Conservation (phyloP, 768 basidiomycete genomes). For the Tylopilus sp. region DNA sequence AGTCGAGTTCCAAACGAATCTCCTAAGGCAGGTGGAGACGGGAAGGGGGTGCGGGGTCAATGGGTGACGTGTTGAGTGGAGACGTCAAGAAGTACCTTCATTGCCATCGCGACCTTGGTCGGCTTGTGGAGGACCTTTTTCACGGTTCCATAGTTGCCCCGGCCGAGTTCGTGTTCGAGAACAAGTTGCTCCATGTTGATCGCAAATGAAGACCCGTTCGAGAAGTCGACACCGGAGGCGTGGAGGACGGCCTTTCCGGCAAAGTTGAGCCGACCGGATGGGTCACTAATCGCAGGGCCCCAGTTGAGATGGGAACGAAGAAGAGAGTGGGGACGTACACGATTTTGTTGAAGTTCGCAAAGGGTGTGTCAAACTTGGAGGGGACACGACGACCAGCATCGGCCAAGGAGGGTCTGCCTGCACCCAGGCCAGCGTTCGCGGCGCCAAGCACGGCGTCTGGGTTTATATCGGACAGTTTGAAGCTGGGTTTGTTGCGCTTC, state of each 20-base stretch:
- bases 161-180: constrained; percentile 89
- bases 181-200: constrained; percentile 95
- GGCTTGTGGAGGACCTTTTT: constrained; percentile 93
- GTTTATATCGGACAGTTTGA: constrained; percentile 65
- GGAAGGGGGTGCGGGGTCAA: background rate
- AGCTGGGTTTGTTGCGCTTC: constrained; percentile 48
- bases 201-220: constrained; percentile 82
- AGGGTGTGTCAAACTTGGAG: constrained; percentile 65
- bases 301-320: constrained; percentile 2
- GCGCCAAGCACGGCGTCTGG: constrained; percentile 50
- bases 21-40: constrained; percentile 53
- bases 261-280: constrained; percentile 94
- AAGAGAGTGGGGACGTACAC: constrained; percentile 57
- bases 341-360: constrained; percentile 90
- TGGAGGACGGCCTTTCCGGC: constrained; percentile 90
- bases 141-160: constrained; percentile 96
- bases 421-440: constrained; percentile 65
- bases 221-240: constrained; percentile 85
- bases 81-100: constrained; percentile 69
- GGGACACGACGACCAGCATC: constrained; percentile 36
- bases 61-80: constrained; percentile 11
- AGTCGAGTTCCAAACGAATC: constrained; percentile 94
- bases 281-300: constrained; percentile 57
- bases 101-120: constrained; percentile 95
- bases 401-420: constrained; percentile 55